These are phyloP conservation scores for Ambrosiella xylebori DNA, from an alignment of 2,329 filamentous ascomycete genomes.

Conservation along the genomic window DNA sequence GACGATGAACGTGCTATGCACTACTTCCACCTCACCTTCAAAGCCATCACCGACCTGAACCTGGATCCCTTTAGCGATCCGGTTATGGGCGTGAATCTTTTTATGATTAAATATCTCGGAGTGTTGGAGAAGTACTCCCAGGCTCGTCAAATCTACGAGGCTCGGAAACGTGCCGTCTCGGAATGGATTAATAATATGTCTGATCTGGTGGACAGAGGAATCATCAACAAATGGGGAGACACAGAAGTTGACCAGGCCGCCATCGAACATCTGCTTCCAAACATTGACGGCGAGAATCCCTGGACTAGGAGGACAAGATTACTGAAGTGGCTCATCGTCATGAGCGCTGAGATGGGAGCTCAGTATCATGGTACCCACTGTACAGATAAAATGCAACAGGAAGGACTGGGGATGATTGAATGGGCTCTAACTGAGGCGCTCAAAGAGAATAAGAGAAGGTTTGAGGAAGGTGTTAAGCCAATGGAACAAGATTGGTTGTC, in stretches of 20 bases:
- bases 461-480: slow-evolving; percentile 48
- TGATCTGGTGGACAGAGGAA: slow-evolving; percentile 29
- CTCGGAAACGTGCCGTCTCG: slow-evolving; percentile 52
- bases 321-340: slow-evolving; percentile 55
- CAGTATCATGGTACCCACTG: slow-evolving; percentile 66
- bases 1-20: slow-evolving; percentile 12
- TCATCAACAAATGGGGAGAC: slow-evolving; percentile 25
- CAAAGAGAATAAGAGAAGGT: slow-evolving; percentile 53
- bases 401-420: slow-evolving; percentile 44
- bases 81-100: slow-evolving; percentile 73
- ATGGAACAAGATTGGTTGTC: slow-evolving; percentile 57
- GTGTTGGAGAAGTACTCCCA: slow-evolving; percentile 52
- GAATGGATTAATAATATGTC: slow-evolving; percentile 42
- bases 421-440: slow-evolving; percentile 70
- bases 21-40: slow-evolving; percentile 7
- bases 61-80: slow-evolving; percentile 84
- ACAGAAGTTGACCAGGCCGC: slow-evolving; percentile 19
- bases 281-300: slow-evolving; percentile 25
- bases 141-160: slow-evolving; percentile 61
- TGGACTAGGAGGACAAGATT: slow-evolving; percentile 47
- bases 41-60: slow-evolving; percentile 9
- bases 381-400: slow-evolving; percentile 54
- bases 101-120: slow-evolving; percentile 65
- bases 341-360: slow-evolving; percentile 70
- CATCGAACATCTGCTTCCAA: slow-evolving; percentile 14